phyloP scores from a whole-genome alignment of 1,139 yeast species.

The Meyerozyma guilliermondii region DNA sequence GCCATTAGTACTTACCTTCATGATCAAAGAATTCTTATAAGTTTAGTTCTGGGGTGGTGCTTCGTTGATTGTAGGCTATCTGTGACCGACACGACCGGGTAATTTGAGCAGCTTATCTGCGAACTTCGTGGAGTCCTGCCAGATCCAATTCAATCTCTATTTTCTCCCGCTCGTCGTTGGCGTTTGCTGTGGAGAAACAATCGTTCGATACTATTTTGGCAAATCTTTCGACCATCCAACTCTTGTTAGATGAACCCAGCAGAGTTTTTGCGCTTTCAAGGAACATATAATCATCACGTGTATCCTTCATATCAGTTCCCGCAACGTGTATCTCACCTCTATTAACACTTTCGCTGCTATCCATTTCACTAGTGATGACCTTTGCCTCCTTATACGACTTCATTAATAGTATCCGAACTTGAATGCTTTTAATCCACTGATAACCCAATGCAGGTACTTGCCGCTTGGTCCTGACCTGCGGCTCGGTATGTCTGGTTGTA shows the following conservation, averaged over 20 bases:
- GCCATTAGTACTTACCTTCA: background rate
- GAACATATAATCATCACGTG: too few relatives aligned
- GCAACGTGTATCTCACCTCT: too few relatives aligned
- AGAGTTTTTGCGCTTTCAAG: too few relatives aligned
- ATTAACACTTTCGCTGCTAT: too few relatives aligned
- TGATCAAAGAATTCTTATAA: background rate
- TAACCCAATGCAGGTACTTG: conserved; percentile 39
- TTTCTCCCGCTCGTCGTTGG: background rate
- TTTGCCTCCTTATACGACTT: conserved; percentile 19
- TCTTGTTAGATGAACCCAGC: background rate
- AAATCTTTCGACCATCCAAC: background rate
- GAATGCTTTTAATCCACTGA: conserved; percentile 33
- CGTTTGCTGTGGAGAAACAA: background rate
- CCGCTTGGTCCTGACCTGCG: conserved; percentile 13
- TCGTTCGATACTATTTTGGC: background rate
- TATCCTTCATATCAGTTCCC: too few relatives aligned
- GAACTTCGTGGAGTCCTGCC: background rate
- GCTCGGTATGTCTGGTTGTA: too few relatives aligned
- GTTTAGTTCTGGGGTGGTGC: background rate
- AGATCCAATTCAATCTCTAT: background rate
- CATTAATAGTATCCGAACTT: conserved; percentile 27
- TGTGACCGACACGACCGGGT: background rate
- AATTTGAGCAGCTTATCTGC: background rate
- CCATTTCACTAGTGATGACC: too few relatives aligned
- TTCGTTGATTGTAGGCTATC: background rate